These are phyloP conservation scores for Gautieria morchelliformis DNA, from an alignment of 768 basidiomycete species.

Conservation along the genomic window DNA sequence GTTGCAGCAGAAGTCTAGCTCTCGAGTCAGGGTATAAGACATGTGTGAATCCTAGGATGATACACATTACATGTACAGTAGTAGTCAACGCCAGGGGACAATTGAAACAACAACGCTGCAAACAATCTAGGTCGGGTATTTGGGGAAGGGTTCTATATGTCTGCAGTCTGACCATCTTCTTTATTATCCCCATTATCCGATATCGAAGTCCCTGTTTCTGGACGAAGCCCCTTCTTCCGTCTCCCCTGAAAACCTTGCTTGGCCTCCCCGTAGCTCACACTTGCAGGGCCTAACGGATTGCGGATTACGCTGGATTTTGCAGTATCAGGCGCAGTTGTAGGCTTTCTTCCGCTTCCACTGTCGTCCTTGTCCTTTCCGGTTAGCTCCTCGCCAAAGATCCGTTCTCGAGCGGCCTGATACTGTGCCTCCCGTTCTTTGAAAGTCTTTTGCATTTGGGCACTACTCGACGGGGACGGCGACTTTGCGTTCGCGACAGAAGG, in stretches of 20 bases:
- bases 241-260: not conserved
- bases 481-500: constrained; percentile 24
- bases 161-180: not conserved
- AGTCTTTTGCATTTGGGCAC: constrained; percentile 23
- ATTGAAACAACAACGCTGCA: not conserved
- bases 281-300: constrained; percentile 1
- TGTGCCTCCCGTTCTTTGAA: constrained; percentile 61
- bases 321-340: not conserved
- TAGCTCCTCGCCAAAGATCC: constrained; percentile 41
- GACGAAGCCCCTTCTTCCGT: not conserved
- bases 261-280: not conserved
- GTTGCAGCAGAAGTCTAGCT: constrained; percentile 27
- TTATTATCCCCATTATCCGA: not conserved
- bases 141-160: not conserved
- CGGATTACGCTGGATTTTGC: not conserved
- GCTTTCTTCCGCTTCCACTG: not conserved
- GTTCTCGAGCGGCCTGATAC: constrained; percentile 63
- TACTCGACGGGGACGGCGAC: constrained; percentile 13
- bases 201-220: not conserved
- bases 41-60: not conserved
- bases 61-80: constrained; percentile 6
- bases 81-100: not conserved
- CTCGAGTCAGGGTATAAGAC: not conserved
- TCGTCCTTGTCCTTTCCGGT: not conserved
- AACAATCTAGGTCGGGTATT: not conserved